Evolutionary conservation across 2,329 filamentous ascomycete genomes (phyloP).

Genomic region (Lasiodiplodia sp.): DNA sequence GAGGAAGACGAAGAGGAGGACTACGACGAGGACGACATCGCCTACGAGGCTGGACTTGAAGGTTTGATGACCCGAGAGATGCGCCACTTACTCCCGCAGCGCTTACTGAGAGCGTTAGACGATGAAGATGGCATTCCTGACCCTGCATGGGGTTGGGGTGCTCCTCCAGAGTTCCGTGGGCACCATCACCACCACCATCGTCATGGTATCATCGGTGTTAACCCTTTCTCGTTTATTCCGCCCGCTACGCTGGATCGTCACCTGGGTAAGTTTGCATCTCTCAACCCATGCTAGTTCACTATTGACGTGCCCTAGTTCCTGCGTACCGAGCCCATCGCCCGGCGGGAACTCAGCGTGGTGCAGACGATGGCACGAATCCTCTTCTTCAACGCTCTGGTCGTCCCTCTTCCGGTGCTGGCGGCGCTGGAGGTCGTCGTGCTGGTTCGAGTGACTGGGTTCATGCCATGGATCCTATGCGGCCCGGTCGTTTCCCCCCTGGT

Average conservation of each 20-base stretch:
- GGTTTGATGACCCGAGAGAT: conserved; percentile 33
- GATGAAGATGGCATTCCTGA: conserved; percentile 52
- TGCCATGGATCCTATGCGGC: conserved; percentile 56
- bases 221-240: conserved; percentile 30
- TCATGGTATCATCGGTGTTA: conserved; percentile 66
- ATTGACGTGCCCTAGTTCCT: conserved; percentile 40
- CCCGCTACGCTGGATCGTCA: conserved; percentile 63
- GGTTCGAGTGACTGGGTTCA: conserved; percentile 55
- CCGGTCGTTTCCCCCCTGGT: conserved; percentile 51
- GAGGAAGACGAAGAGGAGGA: conserved; percentile 67
- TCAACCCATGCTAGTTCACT: conserved; percentile 7
- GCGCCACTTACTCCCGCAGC: conserved; percentile 19
- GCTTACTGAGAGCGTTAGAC: conserved; percentile 37
- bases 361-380: conserved; percentile 86
- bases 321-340: conserved; percentile 62
- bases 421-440: conserved; percentile 20
- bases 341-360: conserved; percentile 61
- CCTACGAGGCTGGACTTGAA: conserved; percentile 59
- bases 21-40: conserved; percentile 72
- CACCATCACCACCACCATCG: conserved; percentile 58
- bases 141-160: conserved; percentile 59
- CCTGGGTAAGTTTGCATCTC: conserved; percentile 34
- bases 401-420: conserved; percentile 35
- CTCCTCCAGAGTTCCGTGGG: conserved; percentile 35
- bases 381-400: conserved; percentile 72